Conservation (phyloP, 31 red algal species). For the Endocladia muricata region DNA sequence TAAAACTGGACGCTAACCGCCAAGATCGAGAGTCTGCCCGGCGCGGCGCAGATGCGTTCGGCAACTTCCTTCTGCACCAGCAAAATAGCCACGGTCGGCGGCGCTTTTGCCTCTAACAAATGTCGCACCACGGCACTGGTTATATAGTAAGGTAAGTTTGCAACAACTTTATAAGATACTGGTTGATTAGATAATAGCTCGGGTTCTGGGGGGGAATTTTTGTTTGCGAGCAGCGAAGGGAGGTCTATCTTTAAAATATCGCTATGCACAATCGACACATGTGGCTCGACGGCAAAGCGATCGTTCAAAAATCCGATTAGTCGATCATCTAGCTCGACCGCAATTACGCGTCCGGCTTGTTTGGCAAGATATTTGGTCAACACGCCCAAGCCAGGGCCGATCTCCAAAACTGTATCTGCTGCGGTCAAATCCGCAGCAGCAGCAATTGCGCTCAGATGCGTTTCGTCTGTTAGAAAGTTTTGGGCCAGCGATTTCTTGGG, state of each 20-base stretch:
- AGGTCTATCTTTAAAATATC: constrained; percentile 16
- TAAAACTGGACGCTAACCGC: background rate
- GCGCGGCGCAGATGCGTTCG: background rate
- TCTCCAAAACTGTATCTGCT: background rate
- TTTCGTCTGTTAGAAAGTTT: background rate
- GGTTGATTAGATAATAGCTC: background rate
- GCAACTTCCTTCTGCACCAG: constrained; percentile 6
- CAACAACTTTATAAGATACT: constrained; percentile 3
- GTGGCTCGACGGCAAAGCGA: background rate
- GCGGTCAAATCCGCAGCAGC: background rate
- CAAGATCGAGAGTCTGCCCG: background rate
- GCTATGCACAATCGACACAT: no score
- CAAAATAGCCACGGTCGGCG: background rate
- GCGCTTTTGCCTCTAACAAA: background rate
- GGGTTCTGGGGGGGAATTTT: background rate
- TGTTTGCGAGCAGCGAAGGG: no score
- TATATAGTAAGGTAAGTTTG: constrained; percentile 6
- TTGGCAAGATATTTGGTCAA: no score
- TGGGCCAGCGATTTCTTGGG: background rate
- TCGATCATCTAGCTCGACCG: background rate
- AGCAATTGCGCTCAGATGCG: background rate
- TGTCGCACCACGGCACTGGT: background rate
- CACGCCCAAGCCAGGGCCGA: background rate
- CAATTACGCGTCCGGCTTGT: background rate
- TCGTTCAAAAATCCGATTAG: background rate